These are phyloP conservation scores for Marchantia paleacea DNA, from an alignment of 225 moss, liverwort and hornwort species.

Conservation along the genomic window DNA sequence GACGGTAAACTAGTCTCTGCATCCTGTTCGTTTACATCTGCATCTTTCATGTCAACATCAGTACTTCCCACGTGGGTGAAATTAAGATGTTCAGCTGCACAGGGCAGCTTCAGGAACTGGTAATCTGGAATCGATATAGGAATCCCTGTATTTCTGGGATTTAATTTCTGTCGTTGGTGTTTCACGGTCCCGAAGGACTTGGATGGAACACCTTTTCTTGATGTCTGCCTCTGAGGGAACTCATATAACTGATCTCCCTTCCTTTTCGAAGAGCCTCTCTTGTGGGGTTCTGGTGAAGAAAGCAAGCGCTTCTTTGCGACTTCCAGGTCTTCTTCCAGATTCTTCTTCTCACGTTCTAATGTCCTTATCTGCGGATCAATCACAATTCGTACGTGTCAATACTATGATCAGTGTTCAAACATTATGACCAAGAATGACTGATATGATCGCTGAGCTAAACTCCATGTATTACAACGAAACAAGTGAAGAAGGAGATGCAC, in stretches of 20 bases:
- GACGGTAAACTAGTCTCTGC: background rate
- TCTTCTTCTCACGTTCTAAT: background rate
- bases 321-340: background rate
- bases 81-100: background rate
- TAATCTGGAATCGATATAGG: background rate
- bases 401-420: too few relatives aligned
- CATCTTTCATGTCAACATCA: background rate
- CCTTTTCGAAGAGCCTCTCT: conserved; percentile 9
- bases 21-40: background rate
- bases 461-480: too few relatives aligned
- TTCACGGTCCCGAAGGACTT: background rate
- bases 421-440: too few relatives aligned
- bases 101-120: background rate
- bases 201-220: conserved; percentile 28
- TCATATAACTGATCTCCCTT: conserved; percentile 60
- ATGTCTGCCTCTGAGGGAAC: conserved; percentile 38
- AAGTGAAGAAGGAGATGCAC: too few relatives aligned
- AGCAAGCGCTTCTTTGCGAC: background rate
- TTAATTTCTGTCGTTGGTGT: background rate
- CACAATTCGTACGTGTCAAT: background rate
- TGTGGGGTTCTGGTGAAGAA: background rate
- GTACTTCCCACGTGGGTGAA: background rate
- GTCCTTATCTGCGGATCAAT: background rate
- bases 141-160: too few relatives aligned
- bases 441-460: too few relatives aligned